Conservation (phyloP, 805 yeast species). For the Pichia exigua region DNA sequence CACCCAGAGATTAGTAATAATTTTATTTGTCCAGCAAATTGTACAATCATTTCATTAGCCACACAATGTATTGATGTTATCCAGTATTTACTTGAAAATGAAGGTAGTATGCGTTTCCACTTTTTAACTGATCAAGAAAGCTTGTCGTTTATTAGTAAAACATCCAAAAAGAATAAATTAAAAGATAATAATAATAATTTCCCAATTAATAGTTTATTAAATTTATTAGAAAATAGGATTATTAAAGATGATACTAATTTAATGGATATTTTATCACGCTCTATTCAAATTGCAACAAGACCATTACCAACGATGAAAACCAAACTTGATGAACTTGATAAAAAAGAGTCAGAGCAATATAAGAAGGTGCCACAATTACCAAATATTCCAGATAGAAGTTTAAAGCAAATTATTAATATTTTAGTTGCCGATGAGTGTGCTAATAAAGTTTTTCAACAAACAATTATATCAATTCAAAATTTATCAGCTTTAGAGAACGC, state of each 20-base stretch:
- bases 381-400: constrained; percentile 50
- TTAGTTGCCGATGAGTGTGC: constrained; percentile 79
- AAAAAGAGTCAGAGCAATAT: constrained; percentile 12
- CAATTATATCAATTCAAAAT: constrained; percentile 73
- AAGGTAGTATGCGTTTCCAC: constrained; percentile 60
- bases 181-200: constrained; percentile 43
- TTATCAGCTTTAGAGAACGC: constrained; percentile 56
- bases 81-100: constrained; percentile 60
- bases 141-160: constrained; percentile 32
- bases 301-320: constrained; percentile 48
- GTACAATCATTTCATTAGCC: constrained; percentile 64
- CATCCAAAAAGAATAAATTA: constrained; percentile 29
- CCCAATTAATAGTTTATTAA: constrained; percentile 66
- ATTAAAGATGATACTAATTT: constrained; percentile 65
- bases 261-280: constrained; percentile 68
- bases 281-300: constrained; percentile 68
- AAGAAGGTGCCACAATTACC: constrained; percentile 41
- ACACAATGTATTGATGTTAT: constrained; percentile 71
- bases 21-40: constrained; percentile 41
- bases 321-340: constrained; percentile 32
- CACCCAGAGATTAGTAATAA: neutral
- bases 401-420: constrained; percentile 56
- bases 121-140: constrained; percentile 74
- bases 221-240: constrained; percentile 52
- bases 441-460: constrained; percentile 75